Evolutionary conservation across 257 asterid genomes (phyloP).

Genomic region (Rehmannia glutinosa): DNA sequence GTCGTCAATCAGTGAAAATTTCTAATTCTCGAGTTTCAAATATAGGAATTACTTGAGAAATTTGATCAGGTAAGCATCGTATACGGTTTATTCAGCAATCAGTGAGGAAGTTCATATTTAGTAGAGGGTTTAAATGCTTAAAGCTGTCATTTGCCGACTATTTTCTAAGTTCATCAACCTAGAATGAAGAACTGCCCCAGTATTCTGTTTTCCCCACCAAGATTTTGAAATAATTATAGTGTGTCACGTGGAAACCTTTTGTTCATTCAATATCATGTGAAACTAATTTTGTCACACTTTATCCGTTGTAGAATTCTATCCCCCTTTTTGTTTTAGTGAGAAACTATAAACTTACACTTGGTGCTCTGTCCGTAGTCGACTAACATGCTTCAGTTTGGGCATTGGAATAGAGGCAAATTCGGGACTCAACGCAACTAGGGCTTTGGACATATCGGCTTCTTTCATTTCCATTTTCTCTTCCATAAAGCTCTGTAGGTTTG

Average conservation of each 20-base stretch:
- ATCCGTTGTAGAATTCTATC: no score
- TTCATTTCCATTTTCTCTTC: constrained; percentile 44
- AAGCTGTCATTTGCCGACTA: background rate
- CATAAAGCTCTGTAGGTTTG: constrained; percentile 57
- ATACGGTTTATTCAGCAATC: background rate
- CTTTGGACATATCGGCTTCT: constrained; percentile 64
- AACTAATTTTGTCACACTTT: no score
- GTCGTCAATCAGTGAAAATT: constrained; percentile 20
- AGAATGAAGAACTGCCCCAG: background rate
- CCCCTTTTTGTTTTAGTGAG: no score
- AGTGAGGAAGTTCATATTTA: background rate
- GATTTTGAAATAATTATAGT: no score
- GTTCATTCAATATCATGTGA: background rate
- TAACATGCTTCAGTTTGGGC: no score
- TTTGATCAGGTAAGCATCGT: background rate
- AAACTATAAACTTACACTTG: no score
- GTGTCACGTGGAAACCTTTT: background rate
- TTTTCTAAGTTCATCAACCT: background rate
- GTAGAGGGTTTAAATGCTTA: background rate
- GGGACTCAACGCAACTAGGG: constrained; percentile 64
- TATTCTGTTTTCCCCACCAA: no score
- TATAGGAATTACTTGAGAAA: no score
- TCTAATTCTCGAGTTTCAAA: background rate
- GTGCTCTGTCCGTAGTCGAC: no score
- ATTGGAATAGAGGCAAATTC: no score